Evolutionary conservation across 140 eudicot species (phyloP), one percentile per base, ranked within the genome.

Genomic region (Senecio squalidus): DNA sequence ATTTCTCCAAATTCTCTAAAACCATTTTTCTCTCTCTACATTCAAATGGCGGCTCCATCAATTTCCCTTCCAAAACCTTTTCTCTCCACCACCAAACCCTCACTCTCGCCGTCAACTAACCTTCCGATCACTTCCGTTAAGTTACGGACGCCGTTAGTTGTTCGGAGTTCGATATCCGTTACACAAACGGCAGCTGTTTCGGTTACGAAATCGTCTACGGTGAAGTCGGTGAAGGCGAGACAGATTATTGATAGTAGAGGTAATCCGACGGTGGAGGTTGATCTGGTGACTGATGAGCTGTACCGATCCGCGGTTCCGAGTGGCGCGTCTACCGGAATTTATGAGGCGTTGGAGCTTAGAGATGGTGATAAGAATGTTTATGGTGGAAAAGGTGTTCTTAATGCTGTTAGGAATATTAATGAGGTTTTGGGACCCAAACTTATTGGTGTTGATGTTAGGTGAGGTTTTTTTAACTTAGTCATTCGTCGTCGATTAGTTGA

Each of bases 241-340:
- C 97, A 90, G 88, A 90, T 90, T 71, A 79, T 90, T 6, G 97
- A 90, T 68, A 90, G 97, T 73, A 76, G 97, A 20, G 97, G 97
- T 2, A 90, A 90, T 74, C 97, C 97, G 63, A 90, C 97, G 47
- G 95, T 90, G 17, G 97, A 90, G 78, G 97, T 90, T 62, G 95
- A 86, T 71, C 76, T 90, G 11, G 76, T 84, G 25, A 86, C 96
- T 17, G 55, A 4, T 4, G 81, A 69, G 9, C 78, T 91, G 1
- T 83, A 78, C 68, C 70, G 98, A 61, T 86, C 95, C 8, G 95
- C 97, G 0, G 97, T 89, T 10, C 97, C 97, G 0, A 85, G 95
- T 73, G 97, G 97, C 1, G 97, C 97, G 17, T 85, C 95, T 26
- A 89, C 97, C 1, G 97, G 97, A 66, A 89, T 89, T 55, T 89